Evolutionary conservation across 352 stramenopile genomes (phyloP).

Genomic region (Pythium aquatile): DNA sequence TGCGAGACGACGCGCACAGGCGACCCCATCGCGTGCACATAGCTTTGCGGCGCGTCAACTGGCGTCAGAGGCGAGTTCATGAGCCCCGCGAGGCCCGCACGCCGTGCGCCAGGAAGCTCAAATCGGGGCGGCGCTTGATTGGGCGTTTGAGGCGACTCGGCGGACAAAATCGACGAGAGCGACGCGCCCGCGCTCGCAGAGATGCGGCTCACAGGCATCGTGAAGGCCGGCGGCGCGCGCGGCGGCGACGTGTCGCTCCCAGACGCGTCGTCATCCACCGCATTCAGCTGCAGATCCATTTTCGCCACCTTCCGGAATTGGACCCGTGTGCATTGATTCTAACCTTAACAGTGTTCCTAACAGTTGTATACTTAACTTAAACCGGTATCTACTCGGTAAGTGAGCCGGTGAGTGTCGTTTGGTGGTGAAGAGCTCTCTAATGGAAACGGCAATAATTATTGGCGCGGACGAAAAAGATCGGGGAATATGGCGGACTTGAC

Average conservation of each 20-base stretch:
- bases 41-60: background rate
- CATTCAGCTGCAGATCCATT: slow-evolving; percentile 60
- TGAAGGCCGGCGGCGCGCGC: slow-evolving; percentile 27
- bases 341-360: too few relatives aligned
- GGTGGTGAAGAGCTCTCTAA: slow-evolving; percentile 11
- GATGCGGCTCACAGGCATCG: slow-evolving; percentile 30
- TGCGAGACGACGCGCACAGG: background rate
- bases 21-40: background rate
- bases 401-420: slow-evolving; percentile 27
- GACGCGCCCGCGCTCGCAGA: slow-evolving; percentile 34
- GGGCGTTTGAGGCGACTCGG: slow-evolving; percentile 25
- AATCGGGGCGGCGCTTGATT: slow-evolving; percentile 11
- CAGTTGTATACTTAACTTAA: too few relatives aligned
- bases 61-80: slow-evolving; percentile 58
- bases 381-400: slow-evolving; percentile 10
- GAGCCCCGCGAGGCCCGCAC: slow-evolving; percentile 50
- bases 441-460: background rate
- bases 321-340: too few relatives aligned
- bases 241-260: slow-evolving; percentile 16
- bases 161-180: slow-evolving; percentile 41
- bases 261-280: slow-evolving; percentile 32
- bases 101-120: slow-evolving; percentile 14
- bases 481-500: slow-evolving; percentile 16
- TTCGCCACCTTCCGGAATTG: background rate
- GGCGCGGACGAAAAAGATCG: background rate